Evolutionary conservation across 2,329 filamentous ascomycete genomes (phyloP).

Genomic region (Xylariaceae sp.): DNA sequence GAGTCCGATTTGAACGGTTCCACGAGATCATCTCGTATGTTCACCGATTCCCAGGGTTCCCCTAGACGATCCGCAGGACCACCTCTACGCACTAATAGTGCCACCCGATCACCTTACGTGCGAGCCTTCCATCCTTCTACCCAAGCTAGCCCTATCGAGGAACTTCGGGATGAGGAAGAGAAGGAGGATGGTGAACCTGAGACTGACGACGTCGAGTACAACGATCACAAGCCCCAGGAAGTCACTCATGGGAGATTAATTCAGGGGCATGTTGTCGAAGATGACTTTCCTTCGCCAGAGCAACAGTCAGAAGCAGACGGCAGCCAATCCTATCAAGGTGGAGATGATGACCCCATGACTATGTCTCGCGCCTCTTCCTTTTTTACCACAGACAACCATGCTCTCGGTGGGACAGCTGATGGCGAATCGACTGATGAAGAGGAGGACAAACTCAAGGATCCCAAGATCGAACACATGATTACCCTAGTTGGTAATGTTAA

Average conservation of each 20-base stretch:
- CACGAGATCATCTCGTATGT: conserved; percentile 18
- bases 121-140: conserved; percentile 28
- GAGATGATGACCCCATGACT: conserved; percentile 75
- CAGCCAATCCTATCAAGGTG: conserved; percentile 40
- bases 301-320: conserved; percentile 59
- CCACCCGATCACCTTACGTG: conserved; percentile 23
- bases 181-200: conserved; percentile 34
- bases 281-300: conserved; percentile 79
- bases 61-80: conserved; percentile 33
- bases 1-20: conserved; percentile 25
- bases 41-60: conserved; percentile 41
- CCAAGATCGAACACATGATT: conserved; percentile 86
- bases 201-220: conserved; percentile 47
- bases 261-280: conserved; percentile 92
- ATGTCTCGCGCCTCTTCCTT: conserved; percentile 76
- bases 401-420: conserved; percentile 79
- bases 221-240: conserved; percentile 77
- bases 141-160: conserved; percentile 32
- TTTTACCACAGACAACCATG: conserved; percentile 66
- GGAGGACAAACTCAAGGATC: conserved; percentile 79
- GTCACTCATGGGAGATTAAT: conserved; percentile 89
- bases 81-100: conserved; percentile 23
- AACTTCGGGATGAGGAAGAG: conserved; percentile 33
- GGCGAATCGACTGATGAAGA: conserved; percentile 87
- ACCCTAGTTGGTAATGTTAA: conserved; percentile 95